Conservation (phyloP, 2,329 filamentous ascomycete species). For the Botrytis cinerea region DNA sequence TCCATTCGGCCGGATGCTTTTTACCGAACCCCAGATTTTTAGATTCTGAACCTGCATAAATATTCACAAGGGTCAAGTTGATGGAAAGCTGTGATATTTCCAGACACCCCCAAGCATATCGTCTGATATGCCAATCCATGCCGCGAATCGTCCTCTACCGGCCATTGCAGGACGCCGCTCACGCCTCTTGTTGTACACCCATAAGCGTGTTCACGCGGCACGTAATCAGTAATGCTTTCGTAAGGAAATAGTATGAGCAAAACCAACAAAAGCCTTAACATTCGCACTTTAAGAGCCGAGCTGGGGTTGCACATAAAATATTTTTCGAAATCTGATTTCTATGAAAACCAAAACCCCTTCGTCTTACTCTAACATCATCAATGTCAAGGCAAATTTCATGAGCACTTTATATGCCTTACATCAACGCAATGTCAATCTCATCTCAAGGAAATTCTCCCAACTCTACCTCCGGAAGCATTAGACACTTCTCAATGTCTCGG, state of each 20-base stretch:
- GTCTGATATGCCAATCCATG: slow-evolving; percentile 37
- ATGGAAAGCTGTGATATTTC: slow-evolving; percentile 25
- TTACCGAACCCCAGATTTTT: slow-evolving; percentile 39
- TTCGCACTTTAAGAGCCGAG: slow-evolving; percentile 17
- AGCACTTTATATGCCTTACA: slow-evolving; percentile 26
- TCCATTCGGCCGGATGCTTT: slow-evolving; percentile 32
- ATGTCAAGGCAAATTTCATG: slow-evolving; percentile 26
- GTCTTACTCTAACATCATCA: neutral
- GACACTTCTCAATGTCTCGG: slow-evolving; percentile 39
- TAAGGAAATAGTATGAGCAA: slow-evolving; percentile 31
- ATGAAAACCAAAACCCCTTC: slow-evolving; percentile 3
- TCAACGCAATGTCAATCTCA: slow-evolving; percentile 39
- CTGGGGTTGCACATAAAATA: slow-evolving; percentile 21
- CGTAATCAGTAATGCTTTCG: slow-evolving; percentile 30
- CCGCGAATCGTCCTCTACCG: slow-evolving; percentile 8
- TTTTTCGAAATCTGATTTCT: slow-evolving; percentile 9
- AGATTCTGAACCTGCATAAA: slow-evolving; percentile 36
- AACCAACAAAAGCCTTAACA: slow-evolving; percentile 27
- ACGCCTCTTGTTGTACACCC: neutral
- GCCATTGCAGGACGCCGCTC: slow-evolving; percentile 8
- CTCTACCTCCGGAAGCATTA: slow-evolving; percentile 34
- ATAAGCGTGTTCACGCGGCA: slow-evolving; percentile 31
- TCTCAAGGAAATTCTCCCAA: slow-evolving; percentile 39
- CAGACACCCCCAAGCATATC: slow-evolving; percentile 32
- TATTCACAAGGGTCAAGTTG: slow-evolving; percentile 31